Conservation (phyloP, 768 basidiomycete species). For the Pulveroboletus sp. region DNA sequence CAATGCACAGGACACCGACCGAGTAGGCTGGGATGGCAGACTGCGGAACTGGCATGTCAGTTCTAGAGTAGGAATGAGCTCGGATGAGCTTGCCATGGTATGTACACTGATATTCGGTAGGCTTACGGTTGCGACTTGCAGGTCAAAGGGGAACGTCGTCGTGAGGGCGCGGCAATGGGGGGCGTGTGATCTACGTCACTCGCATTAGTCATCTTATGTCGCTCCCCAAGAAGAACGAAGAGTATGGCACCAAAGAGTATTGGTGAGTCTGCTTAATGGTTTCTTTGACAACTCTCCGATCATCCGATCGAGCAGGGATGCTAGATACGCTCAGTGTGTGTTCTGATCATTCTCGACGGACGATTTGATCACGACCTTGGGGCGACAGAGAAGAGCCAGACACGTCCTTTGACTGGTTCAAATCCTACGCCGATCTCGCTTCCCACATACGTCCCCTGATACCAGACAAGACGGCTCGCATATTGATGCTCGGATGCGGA, state of each 20-base stretch:
- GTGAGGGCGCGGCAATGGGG: background rate
- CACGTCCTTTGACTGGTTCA: conserved; percentile 83
- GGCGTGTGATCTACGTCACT: conserved; percentile 15
- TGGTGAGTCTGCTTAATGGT: conserved; percentile 44
- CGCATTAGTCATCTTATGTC: conserved; percentile 20
- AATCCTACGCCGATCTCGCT: conserved; percentile 71
- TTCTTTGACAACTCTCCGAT: background rate
- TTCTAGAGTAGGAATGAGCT: background rate
- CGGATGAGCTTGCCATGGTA: conserved; percentile 29
- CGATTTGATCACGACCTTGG: conserved; percentile 3
- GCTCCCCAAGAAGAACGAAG: conserved; percentile 61
- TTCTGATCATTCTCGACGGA: background rate
- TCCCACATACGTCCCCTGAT: conserved; percentile 56
- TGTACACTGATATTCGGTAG: conserved; percentile 1
- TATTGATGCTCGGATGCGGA: conserved; percentile 82
- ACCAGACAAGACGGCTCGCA: conserved; percentile 54
- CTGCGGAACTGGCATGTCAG: conserved; percentile 38
- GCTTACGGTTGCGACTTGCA: conserved; percentile 20
- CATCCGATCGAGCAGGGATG: conserved; percentile 47
- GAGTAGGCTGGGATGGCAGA: conserved; percentile 79
- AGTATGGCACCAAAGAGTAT: conserved; percentile 65
- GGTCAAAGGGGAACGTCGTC: background rate
- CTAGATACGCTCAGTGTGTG: conserved; percentile 62
- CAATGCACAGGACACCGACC: conserved; percentile 72
- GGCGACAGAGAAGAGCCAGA: conserved; percentile 51